These are phyloP conservation scores for Nemania bipapillata DNA, from an alignment of 2,329 filamentous ascomycete species.

Conservation along the genomic window DNA sequence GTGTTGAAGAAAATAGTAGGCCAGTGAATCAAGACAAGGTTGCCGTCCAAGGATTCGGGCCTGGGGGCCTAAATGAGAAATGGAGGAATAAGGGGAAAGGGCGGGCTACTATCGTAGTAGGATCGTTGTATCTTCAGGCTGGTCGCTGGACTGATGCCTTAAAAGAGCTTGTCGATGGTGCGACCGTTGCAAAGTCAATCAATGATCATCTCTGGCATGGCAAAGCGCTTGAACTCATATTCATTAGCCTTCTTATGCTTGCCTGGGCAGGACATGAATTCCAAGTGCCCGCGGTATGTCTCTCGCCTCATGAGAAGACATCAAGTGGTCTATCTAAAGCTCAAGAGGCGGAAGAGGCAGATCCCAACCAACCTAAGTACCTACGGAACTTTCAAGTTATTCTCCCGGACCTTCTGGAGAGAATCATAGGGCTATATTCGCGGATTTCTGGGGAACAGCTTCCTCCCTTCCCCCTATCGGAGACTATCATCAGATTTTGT, in stretches of 20 bases:
- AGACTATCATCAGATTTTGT: conserved; percentile 77
- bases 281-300: conserved; percentile 71
- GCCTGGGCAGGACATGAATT: conserved; percentile 88
- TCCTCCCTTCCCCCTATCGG: conserved; percentile 76
- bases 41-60: conserved; percentile 76
- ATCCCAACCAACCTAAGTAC: conserved; percentile 62
- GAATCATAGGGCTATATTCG: conserved; percentile 78
- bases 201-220: conserved; percentile 98
- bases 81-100: conserved; percentile 84
- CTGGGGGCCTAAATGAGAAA: conserved; percentile 77
- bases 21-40: conserved; percentile 66
- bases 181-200: conserved; percentile 76
- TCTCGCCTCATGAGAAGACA: conserved; percentile 61
- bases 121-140: conserved; percentile 85
- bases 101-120: conserved; percentile 80
- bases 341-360: conserved; percentile 54
- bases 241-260: conserved; percentile 83
- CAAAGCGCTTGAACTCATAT: conserved; percentile 88
- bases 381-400: conserved; percentile 66
- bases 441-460: conserved; percentile 76
- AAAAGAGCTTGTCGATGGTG: conserved; percentile 83
- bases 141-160: conserved; percentile 91
- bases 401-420: conserved; percentile 78
- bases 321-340: conserved; percentile 52
- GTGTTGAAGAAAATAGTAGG: conserved; percentile 58